Percentiles rank a stretch among this genome's conserved stretches.
phyloP scores from a whole-genome alignment of 441 rosid species.

The Arabidopsis hybrid region DNA sequence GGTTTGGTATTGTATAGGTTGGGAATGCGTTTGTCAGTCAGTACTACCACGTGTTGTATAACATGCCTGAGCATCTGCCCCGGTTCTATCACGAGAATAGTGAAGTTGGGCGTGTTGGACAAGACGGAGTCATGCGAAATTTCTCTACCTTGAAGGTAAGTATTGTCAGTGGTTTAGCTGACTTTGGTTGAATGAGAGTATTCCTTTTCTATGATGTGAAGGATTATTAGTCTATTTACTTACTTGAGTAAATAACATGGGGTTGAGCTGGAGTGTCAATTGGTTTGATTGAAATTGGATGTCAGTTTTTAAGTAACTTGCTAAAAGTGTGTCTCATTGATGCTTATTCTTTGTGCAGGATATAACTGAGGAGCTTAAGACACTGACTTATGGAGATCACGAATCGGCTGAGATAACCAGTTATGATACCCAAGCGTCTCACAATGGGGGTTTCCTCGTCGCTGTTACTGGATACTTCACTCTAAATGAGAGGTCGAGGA shows the following conservation, averaged over 20 bases:
- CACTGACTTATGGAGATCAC: constrained; percentile 60
- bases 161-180: background rate
- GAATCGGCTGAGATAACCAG: constrained; percentile 63
- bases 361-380: constrained; percentile 76
- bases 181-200: background rate
- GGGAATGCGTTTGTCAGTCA: constrained; percentile 84
- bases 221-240: background rate
- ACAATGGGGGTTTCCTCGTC: constrained; percentile 72
- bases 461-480: constrained; percentile 85
- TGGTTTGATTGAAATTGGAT: constrained; percentile 6
- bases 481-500: constrained; percentile 52
- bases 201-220: background rate
- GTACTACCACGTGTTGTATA: constrained; percentile 76
- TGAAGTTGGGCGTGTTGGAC: constrained; percentile 76
- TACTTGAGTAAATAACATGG: background rate
- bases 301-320: background rate
- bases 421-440: constrained; percentile 84
- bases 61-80: constrained; percentile 74
- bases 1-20: constrained; percentile 52
- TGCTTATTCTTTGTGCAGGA: constrained; percentile 58
- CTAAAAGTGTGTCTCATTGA: constrained; percentile 17
- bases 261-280: constrained; percentile 12
- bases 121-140: constrained; percentile 58
- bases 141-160: constrained; percentile 75
- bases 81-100: constrained; percentile 83